Evolutionary conservation across 2,329 filamentous ascomycete species (phyloP), one percentile per base, ranked within the genome.

Genomic region (Trichophyton mentagrophytes): DNA sequence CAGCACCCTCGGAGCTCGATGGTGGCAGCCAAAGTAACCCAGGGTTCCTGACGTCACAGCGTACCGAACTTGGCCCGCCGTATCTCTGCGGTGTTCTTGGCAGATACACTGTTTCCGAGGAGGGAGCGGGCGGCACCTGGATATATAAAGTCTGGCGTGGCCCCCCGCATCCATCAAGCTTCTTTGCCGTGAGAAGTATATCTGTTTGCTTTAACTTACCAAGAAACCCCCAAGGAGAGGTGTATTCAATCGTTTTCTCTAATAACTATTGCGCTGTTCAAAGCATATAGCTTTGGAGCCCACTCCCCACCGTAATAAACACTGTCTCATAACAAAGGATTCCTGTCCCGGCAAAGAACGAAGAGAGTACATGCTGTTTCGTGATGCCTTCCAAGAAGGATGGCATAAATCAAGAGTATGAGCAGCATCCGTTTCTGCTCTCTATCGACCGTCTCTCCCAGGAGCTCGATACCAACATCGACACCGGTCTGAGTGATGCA

Each of bases 401-500:
- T 30, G n/a, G 51, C 55, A 51, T 57, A 47, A 62, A 66, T 25
- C 69, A 70, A 59, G 66, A 65, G 56, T 72, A 70, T 59, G 61
- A 68, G 27, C 65, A 65, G 60, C 69, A 73, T 42, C 72, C 72
- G 6, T 74, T 73, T 64, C 64, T 72, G 40, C 66, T 72, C 15
- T 66, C 69, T 13, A 49, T 66, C 66, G 68, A 74, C 55, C 66
- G 75, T 22, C 72, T 79, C 20, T 68, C 74, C 25, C 68, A 75
- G 49, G 71, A 80, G 63, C 72, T 79, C 46, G 67, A 74, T 38
- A 78, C 79, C 55, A 74, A 78, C 63, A 63, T 74, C 59, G 77
- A 80, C 42, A 77, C 79, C 65, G 80, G 80, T 58, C 71, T 82
- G 36, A 73, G 69, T 9, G 68, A 71, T 40, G 67, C 67, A 38